Evolutionary conservation across 2,329 filamentous ascomycete species (phyloP), one percentile per base, ranked within the genome.

Genomic region (Trematosphaeria pertusa): DNA sequence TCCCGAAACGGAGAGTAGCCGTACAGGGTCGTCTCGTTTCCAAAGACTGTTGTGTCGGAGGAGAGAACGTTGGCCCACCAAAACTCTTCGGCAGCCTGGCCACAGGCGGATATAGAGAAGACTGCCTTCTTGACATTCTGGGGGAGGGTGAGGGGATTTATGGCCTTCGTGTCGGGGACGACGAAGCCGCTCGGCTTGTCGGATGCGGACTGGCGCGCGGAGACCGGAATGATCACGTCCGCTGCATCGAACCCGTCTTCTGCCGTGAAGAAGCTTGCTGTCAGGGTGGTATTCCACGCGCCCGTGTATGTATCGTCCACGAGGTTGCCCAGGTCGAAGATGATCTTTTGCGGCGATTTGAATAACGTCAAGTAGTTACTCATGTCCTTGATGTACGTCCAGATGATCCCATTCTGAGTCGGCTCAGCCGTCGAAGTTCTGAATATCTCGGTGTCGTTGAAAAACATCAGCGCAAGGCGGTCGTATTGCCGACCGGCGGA

Each of bases 361-460:
- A 89, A 91, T 10, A 94, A 74, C 3, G 82, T 77, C 12, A 87
- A 73, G 64, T 86, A 92, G 42, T 81, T 78, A 1, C 87, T 88
- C 83, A 91, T 85, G 65, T 95, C 89, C 70, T 93, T 94, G 43
- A 86, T 75, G 64, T 89, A 91, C 1, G 81, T 85, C 87, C 88
- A 93, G 34, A 80, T 74, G 52, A 94, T 91, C 5, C 89, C 89
- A 17, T 79, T 79, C 4, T 74, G 56, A 0, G 84, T 89, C 1
- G 90, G 89, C 72, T 95, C 88, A 3, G 89, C 88, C 1, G 90
- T 95, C 4, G 88, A 91, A 2, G 89, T 92, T 18, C 89, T 80
- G 78, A 88, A 94, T n/a, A 95, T 80, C 67, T 95, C 89, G 8
- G 82, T 84, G 66, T 93, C 87, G 31, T 84, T 84, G 28, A 94